Evolutionary conservation across 2,329 filamentous ascomycete species (phyloP).

Genomic region (Trichocomaceae sp.): DNA sequence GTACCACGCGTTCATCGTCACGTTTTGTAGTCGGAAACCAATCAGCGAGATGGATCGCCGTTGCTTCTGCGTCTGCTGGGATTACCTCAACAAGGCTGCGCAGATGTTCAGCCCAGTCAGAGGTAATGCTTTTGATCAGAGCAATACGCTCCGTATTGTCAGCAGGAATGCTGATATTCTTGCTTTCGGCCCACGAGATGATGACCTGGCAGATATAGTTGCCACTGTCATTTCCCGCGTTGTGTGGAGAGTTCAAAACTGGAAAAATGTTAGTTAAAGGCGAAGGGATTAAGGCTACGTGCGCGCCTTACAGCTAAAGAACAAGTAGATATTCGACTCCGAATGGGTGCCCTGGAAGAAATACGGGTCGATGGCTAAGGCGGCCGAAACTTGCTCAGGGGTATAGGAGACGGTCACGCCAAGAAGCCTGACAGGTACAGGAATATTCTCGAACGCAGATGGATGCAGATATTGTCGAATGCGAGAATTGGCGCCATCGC

Average conservation of each 20-base stretch:
- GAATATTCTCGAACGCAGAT: slow-evolving; percentile 24
- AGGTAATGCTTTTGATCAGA: slow-evolving; percentile 41
- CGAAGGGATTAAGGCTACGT: too few species aligned
- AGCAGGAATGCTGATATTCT: slow-evolving; percentile 37
- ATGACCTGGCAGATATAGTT: slow-evolving; percentile 46
- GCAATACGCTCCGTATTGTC: slow-evolving; percentile 34
- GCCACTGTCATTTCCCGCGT: slow-evolving; percentile 29
- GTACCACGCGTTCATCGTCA: slow-evolving; percentile 35
- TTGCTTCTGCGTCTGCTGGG: slow-evolving; percentile 38
- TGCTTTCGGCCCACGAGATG: slow-evolving; percentile 44
- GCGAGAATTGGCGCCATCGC: slow-evolving; percentile 46
- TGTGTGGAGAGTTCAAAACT: slow-evolving; percentile 48
- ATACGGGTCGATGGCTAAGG: slow-evolving; percentile 47
- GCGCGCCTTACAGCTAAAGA: slow-evolving; percentile 48
- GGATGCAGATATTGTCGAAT: slow-evolving; percentile 32
- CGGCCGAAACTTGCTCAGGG: slow-evolving; percentile 35
- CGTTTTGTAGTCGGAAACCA: slow-evolving; percentile 38
- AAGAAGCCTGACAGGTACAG: slow-evolving; percentile 46
- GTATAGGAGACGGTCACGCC: slow-evolving; percentile 42
- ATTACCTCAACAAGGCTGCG: slow-evolving; percentile 37
- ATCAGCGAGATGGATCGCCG: slow-evolving; percentile 45
- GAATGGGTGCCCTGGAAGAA: slow-evolving; percentile 52
- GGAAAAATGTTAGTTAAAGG: too few species aligned
- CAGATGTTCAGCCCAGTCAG: slow-evolving; percentile 48
- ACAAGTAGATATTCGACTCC: slow-evolving; percentile 46